Evolutionary conservation across 2,329 filamentous ascomycete species (phyloP), one percentile per base, ranked within the genome.

Genomic region (Ceratocystis smalleyi): DNA sequence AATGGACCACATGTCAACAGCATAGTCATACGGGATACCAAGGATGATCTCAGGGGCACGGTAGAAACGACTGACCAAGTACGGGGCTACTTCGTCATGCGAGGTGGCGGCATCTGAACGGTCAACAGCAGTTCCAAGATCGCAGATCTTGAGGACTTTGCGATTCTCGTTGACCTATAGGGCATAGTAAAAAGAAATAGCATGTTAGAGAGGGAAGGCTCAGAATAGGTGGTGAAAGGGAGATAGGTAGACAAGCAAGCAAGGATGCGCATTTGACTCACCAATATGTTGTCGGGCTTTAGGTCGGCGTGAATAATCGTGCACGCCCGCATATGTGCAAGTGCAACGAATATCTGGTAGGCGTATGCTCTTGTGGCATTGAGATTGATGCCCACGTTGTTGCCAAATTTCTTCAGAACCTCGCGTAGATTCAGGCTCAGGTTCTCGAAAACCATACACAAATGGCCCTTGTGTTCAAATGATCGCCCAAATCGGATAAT

Each of bases 381-480:
- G 64, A 97, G 76, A 70, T 95, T 95, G 75, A 99, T 89, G 68
- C 94, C 94, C 59, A 95, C 85, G 70, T 96, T 91, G 69, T 94
- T 89, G 65, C 92, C 94, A 73, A 95, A 96, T 73, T 96, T 96
- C 75, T 94, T 95, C 69, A 99, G 75, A 5, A 97, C 88, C 72
- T 97, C 92, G 68, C 95, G 87, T 65, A 99, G 76, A 71, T 99
- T 97, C 78, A 95, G 85, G 72, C 89, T 88, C 69, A 99, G 79
- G 72, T 95, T 94, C 75, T 99, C 94, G 74, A 99, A 99, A 0
- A 91, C 90, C 81, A 99, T 91, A 75, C 94, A 99, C 59, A 99
- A 76, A 77, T 99, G 94, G 0, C 88, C 88, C 72, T 95, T 95
- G 77, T 96, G 91, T 70, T 96, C 91, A 71, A 99, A 99, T 47